Evolutionary conservation across 768 basidiomycete genomes (phyloP).

Genomic region (Arthromyces matolae): DNA sequence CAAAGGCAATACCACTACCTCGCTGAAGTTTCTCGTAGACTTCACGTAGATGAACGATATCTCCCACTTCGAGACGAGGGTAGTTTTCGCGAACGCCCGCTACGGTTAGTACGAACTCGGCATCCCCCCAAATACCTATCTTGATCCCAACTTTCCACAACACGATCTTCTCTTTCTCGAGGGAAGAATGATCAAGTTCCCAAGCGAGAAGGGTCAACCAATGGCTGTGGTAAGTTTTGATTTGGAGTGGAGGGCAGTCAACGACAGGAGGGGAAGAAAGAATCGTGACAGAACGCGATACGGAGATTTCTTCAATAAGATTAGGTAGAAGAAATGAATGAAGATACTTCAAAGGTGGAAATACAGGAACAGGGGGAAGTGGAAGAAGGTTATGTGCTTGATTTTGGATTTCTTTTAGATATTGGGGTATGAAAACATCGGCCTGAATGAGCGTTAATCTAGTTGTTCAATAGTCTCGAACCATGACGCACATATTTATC

Average conservation of each 20-base stretch:
- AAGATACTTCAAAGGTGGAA: constrained; percentile 39
- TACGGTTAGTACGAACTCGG: constrained; percentile 35
- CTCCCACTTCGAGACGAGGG: constrained; percentile 41
- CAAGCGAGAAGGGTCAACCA: constrained; percentile 41
- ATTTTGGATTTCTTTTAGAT: constrained; percentile 47
- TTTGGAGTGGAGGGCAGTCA: constrained; percentile 24
- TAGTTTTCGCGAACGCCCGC: constrained; percentile 38
- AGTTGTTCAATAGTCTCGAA: neutral
- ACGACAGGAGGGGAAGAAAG: constrained; percentile 27
- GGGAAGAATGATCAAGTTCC: constrained; percentile 41
- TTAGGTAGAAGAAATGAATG: constrained; percentile 37
- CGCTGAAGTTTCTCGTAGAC: constrained; percentile 27
- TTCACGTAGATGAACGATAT: constrained; percentile 43
- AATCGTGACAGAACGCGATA: constrained; percentile 21
- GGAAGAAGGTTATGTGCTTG: constrained; percentile 38
- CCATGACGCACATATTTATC: constrained; percentile 42
- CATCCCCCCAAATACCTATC: constrained; percentile 33
- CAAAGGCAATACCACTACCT: constrained; percentile 40
- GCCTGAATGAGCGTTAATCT: constrained; percentile 28
- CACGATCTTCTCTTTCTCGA: constrained; percentile 41
- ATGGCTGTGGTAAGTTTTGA: constrained; percentile 34
- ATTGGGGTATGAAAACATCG: constrained; percentile 45
- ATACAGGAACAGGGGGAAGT: constrained; percentile 39
- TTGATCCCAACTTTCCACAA: constrained; percentile 38
- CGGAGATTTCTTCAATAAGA: constrained; percentile 28